phyloP scores from a whole-genome alignment of 208 protist genomes.

The Trypanosoma cruzi region DNA sequence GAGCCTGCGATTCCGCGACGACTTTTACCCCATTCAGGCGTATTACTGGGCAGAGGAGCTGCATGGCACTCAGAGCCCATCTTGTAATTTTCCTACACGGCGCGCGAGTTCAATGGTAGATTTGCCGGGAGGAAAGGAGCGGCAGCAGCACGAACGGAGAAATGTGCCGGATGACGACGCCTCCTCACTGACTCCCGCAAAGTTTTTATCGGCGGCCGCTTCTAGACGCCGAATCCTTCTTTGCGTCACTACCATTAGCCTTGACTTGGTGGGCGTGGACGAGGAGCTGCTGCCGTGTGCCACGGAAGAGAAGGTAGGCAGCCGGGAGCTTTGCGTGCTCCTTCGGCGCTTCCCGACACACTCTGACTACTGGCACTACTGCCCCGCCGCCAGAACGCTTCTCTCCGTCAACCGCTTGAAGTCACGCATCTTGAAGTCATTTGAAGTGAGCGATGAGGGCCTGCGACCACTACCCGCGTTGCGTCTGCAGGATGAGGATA shows the following conservation, averaged over 20 bases:
- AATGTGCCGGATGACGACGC: background rate
- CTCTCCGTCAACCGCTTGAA: slow-evolving; percentile 44
- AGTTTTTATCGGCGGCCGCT: background rate
- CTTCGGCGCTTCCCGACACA: slow-evolving; percentile 52
- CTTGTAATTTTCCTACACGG: background rate
- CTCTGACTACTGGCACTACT: slow-evolving; percentile 49
- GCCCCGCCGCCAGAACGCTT: slow-evolving; percentile 26
- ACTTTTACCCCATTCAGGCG: slow-evolving; percentile 49
- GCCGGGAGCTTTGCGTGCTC: slow-evolving; percentile 17
- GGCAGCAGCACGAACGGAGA: background rate
- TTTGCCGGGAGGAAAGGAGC: too few relatives aligned
- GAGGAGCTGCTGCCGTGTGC: background rate
- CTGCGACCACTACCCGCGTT: slow-evolving; percentile 10
- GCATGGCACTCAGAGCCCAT: background rate
- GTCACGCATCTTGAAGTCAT: slow-evolving; percentile 46
- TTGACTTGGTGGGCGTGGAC: slow-evolving; percentile 43
- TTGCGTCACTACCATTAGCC: slow-evolving; percentile 49
- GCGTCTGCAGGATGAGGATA: slow-evolving; percentile 8
- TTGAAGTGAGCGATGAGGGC: slow-evolving; percentile 30
- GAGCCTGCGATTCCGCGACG: slow-evolving; percentile 61
- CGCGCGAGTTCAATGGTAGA: background rate
- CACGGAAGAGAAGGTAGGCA: background rate
- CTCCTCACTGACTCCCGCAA: background rate
- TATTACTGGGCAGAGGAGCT: slow-evolving; percentile 43
- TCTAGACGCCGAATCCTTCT: slow-evolving; percentile 29